Evolutionary conservation across 306 rosid species (phyloP).

Genomic region (Astragalus membranaceus): DNA sequence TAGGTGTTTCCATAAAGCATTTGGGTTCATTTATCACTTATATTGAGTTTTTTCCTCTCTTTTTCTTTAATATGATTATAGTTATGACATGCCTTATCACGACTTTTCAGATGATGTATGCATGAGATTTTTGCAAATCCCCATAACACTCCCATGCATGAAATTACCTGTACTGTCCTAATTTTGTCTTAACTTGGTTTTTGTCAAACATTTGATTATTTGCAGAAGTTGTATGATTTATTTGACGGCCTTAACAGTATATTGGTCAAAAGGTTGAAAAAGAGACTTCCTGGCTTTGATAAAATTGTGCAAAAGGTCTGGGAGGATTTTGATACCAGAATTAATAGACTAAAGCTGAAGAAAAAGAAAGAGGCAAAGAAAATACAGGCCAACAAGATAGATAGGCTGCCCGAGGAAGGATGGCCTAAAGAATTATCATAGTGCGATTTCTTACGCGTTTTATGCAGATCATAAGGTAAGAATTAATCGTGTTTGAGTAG

Average conservation of each 20-base stretch:
- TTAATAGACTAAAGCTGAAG: conserved; percentile 16
- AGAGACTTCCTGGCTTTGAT: conserved; percentile 49
- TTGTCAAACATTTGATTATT: conserved; percentile 13
- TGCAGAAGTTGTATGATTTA: conserved; percentile 39
- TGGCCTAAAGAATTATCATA: neutral
- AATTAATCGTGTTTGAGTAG: neutral
- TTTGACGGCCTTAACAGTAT: conserved; percentile 12
- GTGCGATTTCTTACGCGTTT: neutral
- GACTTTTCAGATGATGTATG: neutral
- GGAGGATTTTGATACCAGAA: conserved; percentile 18
- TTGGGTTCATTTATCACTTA: neutral
- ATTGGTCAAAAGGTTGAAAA: conserved; percentile 11
- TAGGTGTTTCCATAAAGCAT: conserved; percentile 23
- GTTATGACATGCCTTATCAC: conserved; percentile 2
- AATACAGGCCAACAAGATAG: conserved; percentile 30
- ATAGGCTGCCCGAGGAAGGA: neutral
- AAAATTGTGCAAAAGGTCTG: conserved; percentile 27
- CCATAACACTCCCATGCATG: neutral
- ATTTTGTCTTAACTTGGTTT: neutral
- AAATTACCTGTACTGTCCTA: neutral
- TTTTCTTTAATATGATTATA: neutral
- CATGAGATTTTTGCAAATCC: neutral
- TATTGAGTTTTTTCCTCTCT: neutral
- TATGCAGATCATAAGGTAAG: conserved; percentile 15
- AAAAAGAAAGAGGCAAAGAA: conserved; percentile 19